Evolutionary conservation across 192 early-diverging fungal species (phyloP), one percentile per base, ranked within the genome.

Genomic region (Coemansia sp.): DNA sequence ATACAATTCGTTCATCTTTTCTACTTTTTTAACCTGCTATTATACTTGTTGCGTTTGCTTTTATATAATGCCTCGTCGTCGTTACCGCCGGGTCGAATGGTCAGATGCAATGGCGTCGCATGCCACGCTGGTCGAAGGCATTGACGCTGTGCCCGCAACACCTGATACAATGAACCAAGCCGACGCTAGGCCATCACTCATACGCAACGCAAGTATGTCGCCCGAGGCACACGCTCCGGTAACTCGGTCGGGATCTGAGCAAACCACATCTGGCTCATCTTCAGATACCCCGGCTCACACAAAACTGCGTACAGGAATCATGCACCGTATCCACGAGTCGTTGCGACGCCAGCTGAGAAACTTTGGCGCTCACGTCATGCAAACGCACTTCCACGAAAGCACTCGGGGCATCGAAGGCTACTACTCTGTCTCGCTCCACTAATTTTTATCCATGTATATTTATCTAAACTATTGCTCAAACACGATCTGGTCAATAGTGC

Each of bases 1-100:
- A 32, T 32, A 8, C 32, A 32, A 8, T 6, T 32, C 32, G 5
- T 7, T 7, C 7, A 1, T 27, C 25, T 5, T 27, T 27, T 27
- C 25, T 27, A 27, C 25, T 4, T 32, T 32, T 32, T 6, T 32
- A 7, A 21, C 19, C 19, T 21, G 32, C 32, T 32, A 32, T 32
- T 32, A 8, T 7, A 32, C 32, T 32, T 6, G 27, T 32, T 32
- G 32, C 32, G 32, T 32, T 32, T 32, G 19, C 19, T 32, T 7
- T 32, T 29, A 7, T 32, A 32, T 32, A 32, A 79, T 79, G 76
- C 64, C 76, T 41, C 58, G 76, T 35, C 76, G 54, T 43, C 76
- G 76, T 54, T 65, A 66, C 55, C 61, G 58, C 45, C 65, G 77
- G 11, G 56, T 74, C 11, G 77, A 74, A 47, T 80, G 77, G 77